A percentile compares a stretch with the other conserved stretches of the same genome.
Conservation (phyloP, 306 rosid genomes). For the Vicia faba region DNA sequence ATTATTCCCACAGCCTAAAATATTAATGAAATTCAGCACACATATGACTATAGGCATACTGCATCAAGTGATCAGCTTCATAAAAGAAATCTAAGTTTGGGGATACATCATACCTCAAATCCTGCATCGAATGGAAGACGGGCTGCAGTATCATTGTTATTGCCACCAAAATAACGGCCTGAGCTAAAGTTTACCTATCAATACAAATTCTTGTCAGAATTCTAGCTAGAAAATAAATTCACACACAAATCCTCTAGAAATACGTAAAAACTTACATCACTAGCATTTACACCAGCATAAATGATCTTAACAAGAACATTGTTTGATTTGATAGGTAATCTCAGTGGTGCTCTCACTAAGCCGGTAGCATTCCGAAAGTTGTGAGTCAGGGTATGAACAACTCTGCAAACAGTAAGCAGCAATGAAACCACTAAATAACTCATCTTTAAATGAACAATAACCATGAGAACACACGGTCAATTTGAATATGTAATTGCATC, state of each 20-base stretch:
- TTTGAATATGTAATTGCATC: slow-evolving; percentile 29
- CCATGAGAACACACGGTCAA: slow-evolving; percentile 14
- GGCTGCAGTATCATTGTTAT: slow-evolving; percentile 50
- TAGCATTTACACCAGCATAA: slow-evolving; percentile 97
- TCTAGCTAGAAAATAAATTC: slow-evolving; percentile 18
- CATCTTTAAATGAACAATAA: slow-evolving; percentile 31
- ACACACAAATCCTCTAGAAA: slow-evolving; percentile 31
- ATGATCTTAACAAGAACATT: slow-evolving; percentile 82
- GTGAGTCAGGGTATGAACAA: slow-evolving; percentile 89
- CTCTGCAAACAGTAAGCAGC: slow-evolving; percentile 58
- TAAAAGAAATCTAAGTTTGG: slow-evolving; percentile 13
- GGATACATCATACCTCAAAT: slow-evolving; percentile 69
- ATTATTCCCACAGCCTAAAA: slow-evolving; percentile 89
- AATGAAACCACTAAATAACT: slow-evolving; percentile 32
- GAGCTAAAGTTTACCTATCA: slow-evolving; percentile 96
- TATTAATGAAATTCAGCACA: slow-evolving; percentile 26
- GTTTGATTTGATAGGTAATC: slow-evolving; percentile 68
- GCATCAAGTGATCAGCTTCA: slow-evolving; percentile 29
- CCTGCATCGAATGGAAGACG: slow-evolving; percentile 96
- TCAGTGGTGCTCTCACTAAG: slow-evolving; percentile 62
- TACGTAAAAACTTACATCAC: slow-evolving; percentile 77
- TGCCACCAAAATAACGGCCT: slow-evolving; percentile 79
- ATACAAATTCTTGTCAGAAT: slow-evolving; percentile 40
- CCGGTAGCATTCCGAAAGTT: slow-evolving; percentile 82
- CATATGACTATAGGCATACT: slow-evolving; percentile 23